Conservation (phyloP, 495 filamentous ascomycete genomes). For the Penicillium herquei region DNA sequence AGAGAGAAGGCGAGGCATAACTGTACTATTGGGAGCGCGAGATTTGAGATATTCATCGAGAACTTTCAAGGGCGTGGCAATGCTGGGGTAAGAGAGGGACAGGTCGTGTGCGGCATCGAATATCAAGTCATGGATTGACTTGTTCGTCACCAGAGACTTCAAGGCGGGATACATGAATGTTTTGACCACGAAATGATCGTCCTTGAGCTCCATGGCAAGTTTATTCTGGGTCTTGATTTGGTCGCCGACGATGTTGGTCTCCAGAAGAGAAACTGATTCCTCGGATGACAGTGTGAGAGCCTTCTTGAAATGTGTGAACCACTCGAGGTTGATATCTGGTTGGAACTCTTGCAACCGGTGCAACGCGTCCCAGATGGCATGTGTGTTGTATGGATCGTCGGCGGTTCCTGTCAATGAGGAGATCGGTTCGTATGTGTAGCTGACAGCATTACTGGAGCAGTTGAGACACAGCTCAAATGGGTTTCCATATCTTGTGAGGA, state of each 20-base stretch:
- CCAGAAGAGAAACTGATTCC: background rate
- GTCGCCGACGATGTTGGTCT: background rate
- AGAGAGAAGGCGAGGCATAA: constrained; percentile 8
- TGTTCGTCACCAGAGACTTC: constrained; percentile 3
- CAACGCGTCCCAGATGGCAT: constrained; percentile 7
- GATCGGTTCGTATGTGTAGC: constrained; percentile 17
- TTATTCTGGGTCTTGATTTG: constrained; percentile 14
- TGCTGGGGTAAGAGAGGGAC: background rate
- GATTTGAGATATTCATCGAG: constrained; percentile 9
- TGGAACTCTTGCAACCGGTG: background rate
- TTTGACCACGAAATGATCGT: constrained; percentile 4
- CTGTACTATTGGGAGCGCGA: constrained; percentile 5
- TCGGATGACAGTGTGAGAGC: background rate
- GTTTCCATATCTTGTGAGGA: constrained; percentile 4
- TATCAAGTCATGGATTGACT: constrained; percentile 7
- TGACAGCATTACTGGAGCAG: constrained; percentile 7
- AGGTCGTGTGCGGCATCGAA: constrained; percentile 1
- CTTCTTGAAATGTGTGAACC: background rate
- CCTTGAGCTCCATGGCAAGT: constrained; percentile 11
- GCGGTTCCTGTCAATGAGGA: background rate
- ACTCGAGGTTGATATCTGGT: background rate
- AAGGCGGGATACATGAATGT: constrained; percentile 11
- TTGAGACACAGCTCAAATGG: constrained; percentile 21
- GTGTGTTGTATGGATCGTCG: constrained; percentile 16
- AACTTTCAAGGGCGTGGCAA: background rate